Evolutionary conservation across 2,329 filamentous ascomycete genomes (phyloP), one percentile per base, ranked within the genome.

Genomic region (Orbilia blumenaviensis): DNA sequence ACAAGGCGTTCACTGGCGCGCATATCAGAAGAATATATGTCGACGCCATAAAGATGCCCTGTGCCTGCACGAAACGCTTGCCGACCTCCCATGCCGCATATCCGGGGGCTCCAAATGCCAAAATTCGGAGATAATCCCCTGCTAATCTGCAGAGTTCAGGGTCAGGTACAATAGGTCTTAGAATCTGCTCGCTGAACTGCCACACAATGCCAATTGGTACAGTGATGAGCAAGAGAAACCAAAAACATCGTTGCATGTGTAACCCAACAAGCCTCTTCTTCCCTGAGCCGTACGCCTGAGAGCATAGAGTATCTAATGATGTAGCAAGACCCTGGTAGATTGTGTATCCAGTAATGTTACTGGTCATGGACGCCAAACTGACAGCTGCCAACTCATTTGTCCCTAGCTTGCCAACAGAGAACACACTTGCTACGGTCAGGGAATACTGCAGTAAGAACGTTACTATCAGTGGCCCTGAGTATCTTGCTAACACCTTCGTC

Each of bases 241-340:
- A 91, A 0, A 92, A 85, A 92, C 94, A 94, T 68, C 92, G 87
- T 83, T 95, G 91, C 78, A 92, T 87, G 80, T 95, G 92, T 66
- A 95, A 82, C 1, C 92, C 94, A 72, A 98, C 94, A 3, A 98
- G 88, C 79, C 94, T 91, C 81, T 91, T 96, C 82, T 91, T 91
- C 0, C 94, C 94, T 0, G 92, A 96, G 1, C 95, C 94, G 81
- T 96, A 98, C 0, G 95, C 94, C 83, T 98, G 94, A 0, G 94
- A 89, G 82, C 94, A 97, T 1, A 98, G 88, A 0, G 94, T 98
- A 83, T 98, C 94, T 38, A 98, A 86, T 78, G 91, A 92, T 3
- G 94, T 98, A 0, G 93, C 91, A 12, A 98, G 86, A 73, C 80
- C 91, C 81, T 93, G 91, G 81, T 92, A 91, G 14, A 92, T 89